A percentile compares a stretch with the other conserved stretches of the same genome.
These are phyloP conservation scores for Cryptococcus sp. DNA, from an alignment of 1,284 basidiomycete genomes.

Conservation along the genomic window DNA sequence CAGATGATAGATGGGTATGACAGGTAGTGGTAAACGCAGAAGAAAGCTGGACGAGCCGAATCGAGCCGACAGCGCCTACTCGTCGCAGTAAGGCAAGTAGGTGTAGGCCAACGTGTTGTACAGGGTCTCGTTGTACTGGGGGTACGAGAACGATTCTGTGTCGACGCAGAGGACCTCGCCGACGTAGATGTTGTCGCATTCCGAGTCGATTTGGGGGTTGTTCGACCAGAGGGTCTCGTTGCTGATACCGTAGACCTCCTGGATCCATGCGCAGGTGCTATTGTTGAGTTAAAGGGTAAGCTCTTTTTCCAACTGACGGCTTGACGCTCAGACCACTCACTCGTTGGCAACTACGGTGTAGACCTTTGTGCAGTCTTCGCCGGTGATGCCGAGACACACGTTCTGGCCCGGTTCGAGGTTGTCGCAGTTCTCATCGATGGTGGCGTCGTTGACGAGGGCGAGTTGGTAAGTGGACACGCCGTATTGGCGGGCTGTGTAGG, in stretches of 20 bases:
- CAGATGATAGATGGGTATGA: not conserved
- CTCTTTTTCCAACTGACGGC: not conserved
- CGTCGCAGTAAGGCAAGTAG: constrained; percentile 45
- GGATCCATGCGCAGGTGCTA: constrained; percentile 50
- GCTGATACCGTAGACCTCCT: constrained; percentile 44
- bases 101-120: constrained; percentile 47
- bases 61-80: constrained; percentile 16
- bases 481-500: constrained; percentile 44
- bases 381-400: constrained; percentile 51
- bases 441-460: constrained; percentile 51
- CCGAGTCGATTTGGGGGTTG: constrained; percentile 53
- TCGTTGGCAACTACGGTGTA: constrained; percentile 52
- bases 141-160: constrained; percentile 44
- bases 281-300: not conserved
- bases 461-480: constrained; percentile 55
- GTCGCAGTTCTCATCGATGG: constrained; percentile 50
- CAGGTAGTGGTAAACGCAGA: not conserved
- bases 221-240: constrained; percentile 48
- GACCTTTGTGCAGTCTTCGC: constrained; percentile 51
- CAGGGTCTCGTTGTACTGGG: constrained; percentile 39
- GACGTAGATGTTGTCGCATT: constrained; percentile 54
- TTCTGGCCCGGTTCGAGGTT: constrained; percentile 48
- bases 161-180: constrained; percentile 55
- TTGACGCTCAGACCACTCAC: constrained; percentile 26
- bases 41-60: constrained; percentile 3